Base-by-base conservation (phyloP, 768 basidiomycete genomes). In the Gymnopilus dilepis region DNA sequence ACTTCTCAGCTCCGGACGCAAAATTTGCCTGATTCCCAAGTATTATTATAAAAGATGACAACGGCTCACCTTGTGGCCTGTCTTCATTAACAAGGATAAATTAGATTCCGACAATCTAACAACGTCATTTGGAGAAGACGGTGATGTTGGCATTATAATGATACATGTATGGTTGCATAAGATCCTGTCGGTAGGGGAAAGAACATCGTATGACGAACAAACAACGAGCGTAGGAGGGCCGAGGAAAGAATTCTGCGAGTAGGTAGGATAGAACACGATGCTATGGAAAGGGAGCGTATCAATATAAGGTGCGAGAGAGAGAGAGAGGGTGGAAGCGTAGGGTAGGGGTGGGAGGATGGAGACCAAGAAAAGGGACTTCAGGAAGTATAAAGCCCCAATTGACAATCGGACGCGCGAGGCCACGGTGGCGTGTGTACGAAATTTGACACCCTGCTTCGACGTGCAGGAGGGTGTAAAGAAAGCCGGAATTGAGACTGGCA, bases 121-220 rank as follows among this genome's bases (percentile, higher is more conserved):
- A 47, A 22, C 6, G 7, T 7, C 26, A 13, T 8, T 24, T 26
- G 34, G 3, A 21, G 31, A 37, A 34, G 31, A 47, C 8, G 52
- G 17, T 24, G 52, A 54, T 54, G 52, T 38, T 21, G 34, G 37
- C 19, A 54, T 54, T 54, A 54, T 54, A 54, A 37, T 54, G 52
- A 28, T 54, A 54, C 52, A 54, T 38, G 52, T 38, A 38, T 37
- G 34, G 26, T 17, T 40, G 52, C 33, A 54, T 37, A 54, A 40
- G 12, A 54, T 37, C 52, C 34, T 54, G 52, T 40, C 15, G 52
- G 12, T 38, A 54, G 40, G 19, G 37, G 26, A 28, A 31, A 31
- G 17, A 50, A 50, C 7, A 26, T 37, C 34, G 45, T 15, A 48
- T 26, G 7, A 28, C 6, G 30, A 22, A 50, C 40, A 41, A 28